phyloP scores from a whole-genome alignment of 306 rosid genomes.

The Fragaria iinumae region DNA sequence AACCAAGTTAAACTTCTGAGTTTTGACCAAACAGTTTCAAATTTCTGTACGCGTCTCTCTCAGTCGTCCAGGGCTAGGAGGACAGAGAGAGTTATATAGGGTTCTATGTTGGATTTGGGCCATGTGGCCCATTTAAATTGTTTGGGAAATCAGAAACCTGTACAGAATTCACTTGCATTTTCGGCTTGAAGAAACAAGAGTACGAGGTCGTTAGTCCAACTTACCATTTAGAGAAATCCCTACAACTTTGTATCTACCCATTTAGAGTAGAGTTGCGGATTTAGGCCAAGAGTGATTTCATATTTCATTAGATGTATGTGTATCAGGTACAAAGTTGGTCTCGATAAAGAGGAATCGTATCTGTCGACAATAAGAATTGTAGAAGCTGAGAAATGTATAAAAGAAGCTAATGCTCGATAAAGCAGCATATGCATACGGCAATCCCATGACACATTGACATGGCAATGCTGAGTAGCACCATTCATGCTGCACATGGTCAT shows the following conservation, averaged over 20 bases:
- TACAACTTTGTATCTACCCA: too few relatives aligned
- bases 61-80: neutral
- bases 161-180: too few relatives aligned
- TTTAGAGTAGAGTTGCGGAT: too few relatives aligned
- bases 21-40: neutral
- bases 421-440: neutral
- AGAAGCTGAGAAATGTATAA: neutral
- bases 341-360: neutral
- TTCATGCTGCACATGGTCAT: neutral
- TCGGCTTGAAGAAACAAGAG: too few relatives aligned
- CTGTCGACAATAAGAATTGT: neutral
- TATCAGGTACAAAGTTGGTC: too few relatives aligned
- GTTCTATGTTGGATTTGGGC: neutral
- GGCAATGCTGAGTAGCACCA: neutral
- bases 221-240: too few relatives aligned
- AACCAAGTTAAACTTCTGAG: neutral
- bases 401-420: neutral
- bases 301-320: too few relatives aligned
- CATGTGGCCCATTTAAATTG: neutral
- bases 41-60: neutral
- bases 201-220: too few relatives aligned
- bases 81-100: neutral
- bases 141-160: neutral
- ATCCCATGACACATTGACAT: neutral
- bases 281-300: too few relatives aligned